Evolutionary conservation across 345 rosid genomes (phyloP), one percentile per base, ranked within the genome.

Genomic region (Laguncularia racemosa): DNA sequence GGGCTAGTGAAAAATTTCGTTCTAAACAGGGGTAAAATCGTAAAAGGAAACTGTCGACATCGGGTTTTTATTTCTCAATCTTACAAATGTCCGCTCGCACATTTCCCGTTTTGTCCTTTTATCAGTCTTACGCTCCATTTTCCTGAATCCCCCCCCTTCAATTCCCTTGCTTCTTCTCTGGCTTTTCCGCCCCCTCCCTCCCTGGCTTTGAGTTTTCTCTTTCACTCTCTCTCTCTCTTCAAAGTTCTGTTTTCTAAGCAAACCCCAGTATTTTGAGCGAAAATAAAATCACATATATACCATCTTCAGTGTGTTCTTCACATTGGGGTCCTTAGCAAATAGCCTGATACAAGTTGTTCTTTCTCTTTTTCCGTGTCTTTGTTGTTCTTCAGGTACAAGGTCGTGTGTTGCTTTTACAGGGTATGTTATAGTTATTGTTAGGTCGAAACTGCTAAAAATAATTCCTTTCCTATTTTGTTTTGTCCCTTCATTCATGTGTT

Each of bases 61-160:
- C 14, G 44, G 13, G 26, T 44, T 71, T 20, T 67, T 33, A 67
- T 58, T 67, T 76, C 61, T 76, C 73, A 69, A 59, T 48, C 62
- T 48, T 57, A 13, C 52, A 3, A 6, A 28, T 23, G 66, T 56
- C 52, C 43, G 40, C 9, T 3, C 38, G 13, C 43, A 20, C 20
- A 19, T 8, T 43, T 15, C 50, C 18, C 20, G n/a, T 7, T 19
- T 52, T 61, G 71, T 65, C 84, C 78, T 65, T 66, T 57, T 56
- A 55, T 33, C 71, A 60, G 60, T 56, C 49, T 56, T 16, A 47
- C 15, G 17, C 23, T 14, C 47, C 52, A 63, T 46, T 38, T n/a
- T 14, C 16, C 43, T 53, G 49, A n/a, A 47, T 12, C 52, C 62
- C 52, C 23, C 56, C 58, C 21, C 64, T 48, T 60, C 52, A 6